phyloP scores from a whole-genome alignment of 495 filamentous ascomycete genomes.

The Tirmania nivea region DNA sequence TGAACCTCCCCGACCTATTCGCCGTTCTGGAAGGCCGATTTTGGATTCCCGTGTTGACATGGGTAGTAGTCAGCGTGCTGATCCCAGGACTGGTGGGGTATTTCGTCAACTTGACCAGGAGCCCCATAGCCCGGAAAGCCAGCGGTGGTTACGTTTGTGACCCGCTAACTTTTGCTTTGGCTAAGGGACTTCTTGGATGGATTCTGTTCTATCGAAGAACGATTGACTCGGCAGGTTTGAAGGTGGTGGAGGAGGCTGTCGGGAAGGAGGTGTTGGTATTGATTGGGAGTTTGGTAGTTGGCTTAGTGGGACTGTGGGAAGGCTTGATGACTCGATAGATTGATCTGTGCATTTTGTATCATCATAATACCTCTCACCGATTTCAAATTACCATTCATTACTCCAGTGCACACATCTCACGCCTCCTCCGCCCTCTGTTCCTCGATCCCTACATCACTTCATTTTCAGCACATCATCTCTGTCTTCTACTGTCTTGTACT shows the following conservation, averaged over 20 bases:
- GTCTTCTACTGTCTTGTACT: too few species aligned
- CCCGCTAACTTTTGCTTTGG: neutral
- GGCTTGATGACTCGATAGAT: neutral
- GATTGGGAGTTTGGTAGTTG: neutral
- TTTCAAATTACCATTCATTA: too few species aligned
- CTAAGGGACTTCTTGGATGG: neutral
- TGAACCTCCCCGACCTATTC: constrained; percentile 65
- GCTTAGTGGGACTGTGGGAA: neutral
- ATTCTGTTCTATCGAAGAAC: neutral
- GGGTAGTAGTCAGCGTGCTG: constrained; percentile 47
- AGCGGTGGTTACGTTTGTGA: neutral
- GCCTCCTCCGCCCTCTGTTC: too few species aligned
- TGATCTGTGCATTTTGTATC: too few species aligned
- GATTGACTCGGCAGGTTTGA: neutral
- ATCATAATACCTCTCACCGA: too few species aligned
- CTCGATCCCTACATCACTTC: too few species aligned
- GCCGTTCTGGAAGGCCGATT: constrained; percentile 51
- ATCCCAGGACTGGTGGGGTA: constrained; percentile 27
- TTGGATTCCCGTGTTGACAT: constrained; percentile 64
- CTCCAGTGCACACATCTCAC: too few species aligned
- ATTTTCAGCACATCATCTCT: too few species aligned
- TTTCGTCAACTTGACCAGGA: neutral
- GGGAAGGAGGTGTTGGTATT: neutral
- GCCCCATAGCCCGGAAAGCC: neutral
- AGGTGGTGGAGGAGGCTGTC: neutral